Base-by-base conservation (phyloP, 345 rosid genomes). In the Euphorbia pulcherrima region DNA sequence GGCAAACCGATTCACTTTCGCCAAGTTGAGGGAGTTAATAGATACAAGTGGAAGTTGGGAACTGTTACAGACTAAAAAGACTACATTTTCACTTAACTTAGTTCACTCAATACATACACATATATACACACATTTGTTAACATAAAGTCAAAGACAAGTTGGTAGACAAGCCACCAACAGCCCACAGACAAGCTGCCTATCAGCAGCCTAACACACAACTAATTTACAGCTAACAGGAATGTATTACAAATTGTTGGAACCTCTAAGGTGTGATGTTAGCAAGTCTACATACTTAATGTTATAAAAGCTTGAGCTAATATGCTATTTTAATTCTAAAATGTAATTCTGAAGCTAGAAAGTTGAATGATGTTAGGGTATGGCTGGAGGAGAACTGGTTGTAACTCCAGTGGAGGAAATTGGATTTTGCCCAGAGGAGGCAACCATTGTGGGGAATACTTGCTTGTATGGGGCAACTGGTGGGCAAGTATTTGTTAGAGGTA, bases 381-480 rank as follows among this genome's bases (percentile, higher is more conserved):
- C 99, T 47, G 99, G 99, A 67, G 96, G 99, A 72, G 99, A 91
- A 79, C 35, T 94, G 81, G 93, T 91, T 16, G 92, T 94, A 70
- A 85, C 86, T 64, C 93, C 99, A 9, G 87, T 84, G 39, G 95
- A 91, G 28, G 66, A 65, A 53, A 81, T 84, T 23, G 99, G 99
- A 13, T 94, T 91, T 82, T 80, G 73, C 68, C 95, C 97, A 0
- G 99, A 94, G 79, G 91, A 94, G 61, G 97, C 99, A 64, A 72
- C 99, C 2, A 94, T 94, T 67, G 97, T 94, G 1, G 99, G 99
- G 40, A 94, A 91, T 52, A 94, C 97, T 64, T 94, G 99, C 79
- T 83, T 94, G 82, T 94, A 94, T 47, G 99, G 97, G 65, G 97
- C 99, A 33, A 94, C 99, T 0, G 99, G 99, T 6, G 99, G 99